phyloP scores from a whole-genome alignment of 2,329 filamentous ascomycete species.

The Neofusicoccum parvum region DNA sequence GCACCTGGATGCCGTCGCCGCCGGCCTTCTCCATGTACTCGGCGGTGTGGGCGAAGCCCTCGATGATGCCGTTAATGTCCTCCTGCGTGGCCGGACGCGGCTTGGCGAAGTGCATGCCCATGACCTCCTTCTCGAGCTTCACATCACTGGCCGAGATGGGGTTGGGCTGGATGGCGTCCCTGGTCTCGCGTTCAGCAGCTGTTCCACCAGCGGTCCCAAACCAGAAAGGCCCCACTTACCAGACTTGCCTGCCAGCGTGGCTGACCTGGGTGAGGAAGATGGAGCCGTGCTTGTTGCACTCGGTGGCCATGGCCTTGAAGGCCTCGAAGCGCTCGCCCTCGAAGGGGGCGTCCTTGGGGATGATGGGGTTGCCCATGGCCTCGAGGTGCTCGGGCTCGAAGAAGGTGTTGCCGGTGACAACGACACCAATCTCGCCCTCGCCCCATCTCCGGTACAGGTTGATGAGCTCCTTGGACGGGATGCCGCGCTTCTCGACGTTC shows the following conservation, averaged over 20 bases:
- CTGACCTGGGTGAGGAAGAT: constrained; percentile 63
- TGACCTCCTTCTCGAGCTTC: constrained; percentile 34
- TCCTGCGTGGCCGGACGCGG: constrained; percentile 53
- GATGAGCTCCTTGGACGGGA: constrained; percentile 57
- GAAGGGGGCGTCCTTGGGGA: constrained; percentile 56
- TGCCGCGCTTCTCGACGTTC: constrained; percentile 54
- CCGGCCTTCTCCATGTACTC: constrained; percentile 62
- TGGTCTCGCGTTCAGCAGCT: not conserved
- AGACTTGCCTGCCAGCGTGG: constrained; percentile 64
- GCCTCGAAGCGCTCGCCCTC: constrained; percentile 61
- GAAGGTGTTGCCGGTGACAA: constrained; percentile 64
- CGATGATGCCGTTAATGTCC: constrained; percentile 58
- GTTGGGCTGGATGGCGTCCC: constrained; percentile 44
- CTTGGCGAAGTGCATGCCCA: constrained; percentile 53
- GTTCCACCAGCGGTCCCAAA: not conserved
- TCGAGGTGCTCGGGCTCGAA: constrained; percentile 52
- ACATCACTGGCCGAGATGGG: constrained; percentile 53
- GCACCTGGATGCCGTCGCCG: constrained; percentile 50
- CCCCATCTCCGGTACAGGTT: constrained; percentile 62
- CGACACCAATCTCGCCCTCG: constrained; percentile 46
- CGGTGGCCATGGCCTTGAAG: constrained; percentile 59
- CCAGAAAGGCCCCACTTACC: not conserved
- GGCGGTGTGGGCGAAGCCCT: constrained; percentile 62
- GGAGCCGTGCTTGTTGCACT: constrained; percentile 59
- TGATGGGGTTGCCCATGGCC: constrained; percentile 59